Evolutionary conservation across 2,329 filamentous ascomycete species (phyloP), one percentile per base, ranked within the genome.

Genomic region (Sporothrix schenckii): DNA sequence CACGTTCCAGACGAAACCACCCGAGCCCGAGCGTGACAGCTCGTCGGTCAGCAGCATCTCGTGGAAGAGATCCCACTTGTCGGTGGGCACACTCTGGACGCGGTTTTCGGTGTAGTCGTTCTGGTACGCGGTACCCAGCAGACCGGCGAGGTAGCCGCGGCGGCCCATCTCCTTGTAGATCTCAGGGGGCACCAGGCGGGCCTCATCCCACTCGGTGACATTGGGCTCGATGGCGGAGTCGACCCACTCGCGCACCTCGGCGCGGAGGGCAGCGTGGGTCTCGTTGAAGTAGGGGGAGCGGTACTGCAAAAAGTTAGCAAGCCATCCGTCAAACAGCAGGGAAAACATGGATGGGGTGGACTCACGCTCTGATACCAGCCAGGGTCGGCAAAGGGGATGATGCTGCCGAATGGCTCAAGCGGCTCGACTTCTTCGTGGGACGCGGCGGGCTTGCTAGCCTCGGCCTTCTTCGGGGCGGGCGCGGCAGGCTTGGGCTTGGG

Each of bases 31-130:
- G 69, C 95, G 92, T 52, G 92, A 97, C 58, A 99, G 83, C 86
- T 99, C 95, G 76, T 99, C 95, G 0, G 94, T 98, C 72, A 99
- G 79, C 58, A 98, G 86, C 88, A 98, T 87, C 86, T 99, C 95
- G 82, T 99, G 95, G 89, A 98, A 99, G 58, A 97, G 88, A 83
- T 99, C 95, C 94, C 94, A 99, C 79, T 95, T 90, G 82, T 97
- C 93, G 0, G 92, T 84, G 0, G 91, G 81, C 14, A 99, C 95
- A 65, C 89, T 91, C 82, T 91, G 88, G 76, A 97, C 87, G 6
- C 85, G 83, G 78, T 90, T 87, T 54, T 89, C 83, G 27, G 89
- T 89, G 78, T 94, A 90, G 75, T 97, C 83, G 72, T 85, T 87
- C 16, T 92, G 93, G 82, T 92, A 98, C 77, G 91, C 85, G 73